Conservation (phyloP, 495 filamentous ascomycete genomes). For the Penicillium chermesinum region DNA sequence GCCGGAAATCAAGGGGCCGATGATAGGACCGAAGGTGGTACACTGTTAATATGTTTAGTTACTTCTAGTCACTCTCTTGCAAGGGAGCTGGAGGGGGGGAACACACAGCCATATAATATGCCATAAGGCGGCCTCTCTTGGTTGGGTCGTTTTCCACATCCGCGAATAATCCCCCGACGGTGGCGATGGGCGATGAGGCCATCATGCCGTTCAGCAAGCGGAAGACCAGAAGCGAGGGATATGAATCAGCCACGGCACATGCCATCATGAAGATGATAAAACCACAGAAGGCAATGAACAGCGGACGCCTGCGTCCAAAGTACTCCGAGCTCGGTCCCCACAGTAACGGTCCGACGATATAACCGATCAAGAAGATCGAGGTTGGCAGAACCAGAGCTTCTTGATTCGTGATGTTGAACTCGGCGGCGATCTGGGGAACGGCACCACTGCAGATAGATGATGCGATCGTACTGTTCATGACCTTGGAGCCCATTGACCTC, state of each 20-base stretch:
- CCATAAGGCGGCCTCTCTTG: conserved; percentile 60
- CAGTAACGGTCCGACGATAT: conserved; percentile 57
- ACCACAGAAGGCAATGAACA: conserved; percentile 53
- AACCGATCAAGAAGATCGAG: conserved; percentile 67
- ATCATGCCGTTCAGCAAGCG: conserved; percentile 59
- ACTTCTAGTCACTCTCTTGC: not conserved
- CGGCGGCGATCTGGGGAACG: conserved; percentile 49
- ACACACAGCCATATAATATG: conserved; percentile 62
- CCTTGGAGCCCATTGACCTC: conserved; percentile 14
- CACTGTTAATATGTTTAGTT: conserved; percentile 29
- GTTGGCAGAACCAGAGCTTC: conserved; percentile 63
- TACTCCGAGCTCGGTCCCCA: conserved; percentile 66
- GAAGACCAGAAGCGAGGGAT: conserved; percentile 60
- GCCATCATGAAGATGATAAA: conserved; percentile 66
- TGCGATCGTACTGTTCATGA: conserved; percentile 71
- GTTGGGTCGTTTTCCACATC: conserved; percentile 60
- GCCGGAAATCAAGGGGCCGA: conserved; percentile 61
- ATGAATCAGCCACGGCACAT: conserved; percentile 61
- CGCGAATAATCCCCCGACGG: conserved; percentile 66
- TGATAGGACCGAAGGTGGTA: conserved; percentile 58
- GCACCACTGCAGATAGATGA: conserved; percentile 62
- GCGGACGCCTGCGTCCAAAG: conserved; percentile 57
- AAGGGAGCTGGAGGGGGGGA: too few species aligned
- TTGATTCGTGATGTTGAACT: conserved; percentile 55
- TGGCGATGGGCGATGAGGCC: conserved; percentile 61